These are phyloP conservation scores for Cladosporium sp. DNA, from an alignment of 2,329 filamentous ascomycete species.

Conservation along the genomic window DNA sequence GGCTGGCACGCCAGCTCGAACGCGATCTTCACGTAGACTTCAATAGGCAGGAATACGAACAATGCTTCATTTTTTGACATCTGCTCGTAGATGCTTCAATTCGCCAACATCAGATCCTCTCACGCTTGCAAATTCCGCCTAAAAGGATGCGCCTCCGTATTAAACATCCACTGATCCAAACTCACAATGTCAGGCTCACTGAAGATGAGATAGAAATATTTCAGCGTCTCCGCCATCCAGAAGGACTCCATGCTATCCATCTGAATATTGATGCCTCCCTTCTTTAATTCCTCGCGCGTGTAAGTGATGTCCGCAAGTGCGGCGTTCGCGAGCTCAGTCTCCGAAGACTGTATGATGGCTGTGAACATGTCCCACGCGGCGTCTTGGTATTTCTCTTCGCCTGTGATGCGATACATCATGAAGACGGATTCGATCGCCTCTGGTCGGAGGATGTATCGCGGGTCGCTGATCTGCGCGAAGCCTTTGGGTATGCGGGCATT, in stretches of 20 bases:
- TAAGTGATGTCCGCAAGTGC: conserved; percentile 48
- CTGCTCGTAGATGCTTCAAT: background rate
- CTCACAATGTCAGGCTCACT: conserved; percentile 46
- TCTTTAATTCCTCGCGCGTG: conserved; percentile 39
- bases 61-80: background rate
- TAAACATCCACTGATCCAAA: conserved; percentile 53
- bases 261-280: conserved; percentile 31
- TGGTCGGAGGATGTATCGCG: conserved; percentile 52
- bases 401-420: conserved; percentile 61
- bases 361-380: conserved; percentile 55
- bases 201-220: conserved; percentile 54
- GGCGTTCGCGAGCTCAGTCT: conserved; percentile 50
- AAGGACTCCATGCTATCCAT: conserved; percentile 53
- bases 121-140: conserved; percentile 27
- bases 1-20: conserved; percentile 44
- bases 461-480: conserved; percentile 47
- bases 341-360: conserved; percentile 46
- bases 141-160: conserved; percentile 55
- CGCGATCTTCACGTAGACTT: background rate
- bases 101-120: background rate
- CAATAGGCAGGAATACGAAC: background rate
- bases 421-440: conserved; percentile 66
- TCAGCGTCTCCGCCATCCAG: conserved; percentile 54
- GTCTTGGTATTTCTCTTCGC: conserved; percentile 51
- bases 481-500: conserved; percentile 45